Percentiles rank a stretch among this genome's conserved stretches.
These are phyloP conservation scores for Citrus glauca DNA, from an alignment of 345 rosid genomes.

Conservation along the genomic window DNA sequence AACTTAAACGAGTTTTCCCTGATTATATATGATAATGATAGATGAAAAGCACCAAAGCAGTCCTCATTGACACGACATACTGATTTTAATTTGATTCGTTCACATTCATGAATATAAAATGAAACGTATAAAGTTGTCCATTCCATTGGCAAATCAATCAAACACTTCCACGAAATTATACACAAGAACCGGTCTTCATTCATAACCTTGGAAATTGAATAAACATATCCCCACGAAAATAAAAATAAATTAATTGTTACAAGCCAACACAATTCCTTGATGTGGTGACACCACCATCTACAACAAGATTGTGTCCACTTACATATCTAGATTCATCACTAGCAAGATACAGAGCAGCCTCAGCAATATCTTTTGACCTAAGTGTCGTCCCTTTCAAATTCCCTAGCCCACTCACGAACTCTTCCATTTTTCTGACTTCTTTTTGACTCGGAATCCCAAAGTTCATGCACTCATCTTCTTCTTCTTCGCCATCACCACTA, in stretches of 20 bases:
- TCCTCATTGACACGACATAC: neutral
- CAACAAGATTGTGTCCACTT: slow-evolving; percentile 83
- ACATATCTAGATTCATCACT: slow-evolving; percentile 86
- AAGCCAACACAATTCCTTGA: slow-evolving; percentile 76
- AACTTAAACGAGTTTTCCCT: neutral
- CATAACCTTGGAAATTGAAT: neutral
- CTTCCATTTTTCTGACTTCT: slow-evolving; percentile 65
- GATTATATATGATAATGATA: neutral
- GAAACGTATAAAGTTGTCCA: neutral
- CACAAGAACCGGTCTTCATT: neutral
- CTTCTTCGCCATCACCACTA: slow-evolving; percentile 12
- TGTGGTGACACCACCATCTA: slow-evolving; percentile 79
- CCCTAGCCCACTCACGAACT: slow-evolving; percentile 58
- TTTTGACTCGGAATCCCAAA: slow-evolving; percentile 29
- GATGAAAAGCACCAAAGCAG: neutral
- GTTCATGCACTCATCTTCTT: slow-evolving; percentile 30
- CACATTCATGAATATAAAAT: too few relatives aligned
- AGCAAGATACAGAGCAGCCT: slow-evolving; percentile 76
- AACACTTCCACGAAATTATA: neutral
- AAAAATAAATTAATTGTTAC: slow-evolving; percentile 24
- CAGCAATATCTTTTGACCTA: slow-evolving; percentile 66
- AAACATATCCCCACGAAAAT: neutral
- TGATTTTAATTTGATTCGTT: too few relatives aligned
- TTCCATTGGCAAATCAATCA: neutral
- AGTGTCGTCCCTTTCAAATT: slow-evolving; percentile 57